Evolutionary conservation across 805 yeast genomes (phyloP).

Genomic region (Candida andamanensis): DNA sequence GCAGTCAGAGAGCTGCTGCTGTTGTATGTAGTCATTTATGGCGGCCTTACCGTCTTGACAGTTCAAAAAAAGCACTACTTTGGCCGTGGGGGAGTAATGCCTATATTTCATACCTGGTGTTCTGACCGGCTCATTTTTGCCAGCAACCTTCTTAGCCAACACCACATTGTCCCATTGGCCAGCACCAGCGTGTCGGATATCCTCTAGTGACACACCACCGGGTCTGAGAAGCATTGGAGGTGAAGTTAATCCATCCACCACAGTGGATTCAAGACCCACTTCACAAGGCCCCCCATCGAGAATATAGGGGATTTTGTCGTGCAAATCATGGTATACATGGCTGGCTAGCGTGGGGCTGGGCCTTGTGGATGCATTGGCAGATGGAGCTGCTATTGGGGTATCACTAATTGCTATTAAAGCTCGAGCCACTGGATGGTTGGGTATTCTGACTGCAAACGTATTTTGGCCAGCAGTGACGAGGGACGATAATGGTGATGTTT

Average conservation of each 20-base stretch:
- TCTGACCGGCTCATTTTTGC: conserved; percentile 60
- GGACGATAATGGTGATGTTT: conserved; percentile 51
- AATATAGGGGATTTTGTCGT: conserved; percentile 76
- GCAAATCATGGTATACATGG: conserved; percentile 78
- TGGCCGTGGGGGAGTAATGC: conserved; percentile 90
- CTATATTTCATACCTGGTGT: conserved; percentile 98
- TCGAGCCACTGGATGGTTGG: conserved; percentile 82
- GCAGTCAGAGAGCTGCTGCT: conserved; percentile 10
- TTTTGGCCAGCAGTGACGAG: conserved; percentile 82
- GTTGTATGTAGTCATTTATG: conserved; percentile 21
- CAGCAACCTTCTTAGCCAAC: conserved; percentile 64
- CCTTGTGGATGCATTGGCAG: conserved; percentile 92
- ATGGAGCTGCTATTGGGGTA: conserved; percentile 93
- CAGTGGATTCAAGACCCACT: conserved; percentile 93
- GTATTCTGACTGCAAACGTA: conserved; percentile 91
- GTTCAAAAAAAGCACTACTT: conserved; percentile 61
- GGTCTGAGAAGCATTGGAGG: conserved; percentile 93
- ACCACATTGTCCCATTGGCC: conserved; percentile 56
- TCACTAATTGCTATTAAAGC: conserved; percentile 82
- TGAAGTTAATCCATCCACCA: conserved; percentile 76
- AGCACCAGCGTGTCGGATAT: conserved; percentile 65
- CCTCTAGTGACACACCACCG: conserved; percentile 86
- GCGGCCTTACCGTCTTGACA: conserved; percentile 40
- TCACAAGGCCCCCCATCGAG: conserved; percentile 86
- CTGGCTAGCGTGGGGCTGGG: conserved; percentile 90